Conservation (phyloP, 2,329 filamentous ascomycete genomes). For the Cladosporium sphaerospermum region DNA sequence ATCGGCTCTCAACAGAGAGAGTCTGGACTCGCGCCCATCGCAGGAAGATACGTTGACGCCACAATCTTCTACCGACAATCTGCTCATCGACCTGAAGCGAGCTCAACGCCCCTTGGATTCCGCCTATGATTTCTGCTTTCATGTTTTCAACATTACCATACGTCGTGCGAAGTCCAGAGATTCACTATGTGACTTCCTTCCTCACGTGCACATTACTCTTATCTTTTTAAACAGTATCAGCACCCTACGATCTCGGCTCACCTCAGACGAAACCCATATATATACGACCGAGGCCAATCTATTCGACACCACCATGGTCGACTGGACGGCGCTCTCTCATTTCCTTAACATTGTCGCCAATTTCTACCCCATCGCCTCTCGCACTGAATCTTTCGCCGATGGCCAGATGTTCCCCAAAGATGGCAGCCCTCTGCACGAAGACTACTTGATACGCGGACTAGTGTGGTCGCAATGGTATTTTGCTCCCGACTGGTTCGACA, state of each 20-base stretch:
- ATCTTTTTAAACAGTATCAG: slow-evolving; percentile 47
- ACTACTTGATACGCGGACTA: slow-evolving; percentile 60
- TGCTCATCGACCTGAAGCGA: background rate
- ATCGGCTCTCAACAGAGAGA: slow-evolving; percentile 16
- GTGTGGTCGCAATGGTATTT: slow-evolving; percentile 56
- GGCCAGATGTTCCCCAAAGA: slow-evolving; percentile 35
- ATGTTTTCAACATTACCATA: slow-evolving; percentile 8
- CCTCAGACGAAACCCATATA: slow-evolving; percentile 17
- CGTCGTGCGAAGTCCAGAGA: slow-evolving; percentile 24
- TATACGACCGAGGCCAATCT: slow-evolving; percentile 19
- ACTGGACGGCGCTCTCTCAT: slow-evolving; percentile 46
- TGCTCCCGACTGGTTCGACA: slow-evolving; percentile 54
- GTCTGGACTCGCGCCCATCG: slow-evolving; percentile 11
- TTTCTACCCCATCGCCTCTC: slow-evolving; percentile 31
- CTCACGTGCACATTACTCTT: slow-evolving; percentile 57
- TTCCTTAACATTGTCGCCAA: slow-evolving; percentile 50
- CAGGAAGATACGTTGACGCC: background rate
- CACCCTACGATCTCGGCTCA: slow-evolving; percentile 14
- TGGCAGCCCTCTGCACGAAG: slow-evolving; percentile 58
- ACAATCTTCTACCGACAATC: background rate
- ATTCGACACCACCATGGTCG: background rate
- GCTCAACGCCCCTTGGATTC: background rate
- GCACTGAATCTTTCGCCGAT: slow-evolving; percentile 28
- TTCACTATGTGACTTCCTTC: slow-evolving; percentile 45
- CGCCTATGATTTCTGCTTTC: slow-evolving; percentile 11